Evolutionary conservation across 73 alveolate species (phyloP), one percentile per base, ranked within the genome.

Genomic region (Symbiodinium pilosum): DNA sequence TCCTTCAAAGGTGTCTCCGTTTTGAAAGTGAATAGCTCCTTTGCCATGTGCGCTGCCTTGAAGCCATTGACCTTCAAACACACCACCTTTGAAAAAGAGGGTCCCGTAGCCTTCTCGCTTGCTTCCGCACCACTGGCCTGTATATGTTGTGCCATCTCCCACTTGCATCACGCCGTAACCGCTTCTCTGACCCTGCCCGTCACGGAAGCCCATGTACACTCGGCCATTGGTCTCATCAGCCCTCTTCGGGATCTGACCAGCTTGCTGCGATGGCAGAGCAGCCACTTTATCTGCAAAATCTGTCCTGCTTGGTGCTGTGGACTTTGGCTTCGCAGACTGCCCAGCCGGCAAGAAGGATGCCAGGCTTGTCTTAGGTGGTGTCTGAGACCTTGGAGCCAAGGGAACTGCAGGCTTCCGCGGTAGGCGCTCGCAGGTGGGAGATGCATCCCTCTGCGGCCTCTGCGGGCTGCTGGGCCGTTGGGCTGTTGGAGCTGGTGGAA

Each of bases 51-150:
- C 98, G 40, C 47, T 92, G 98, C 98, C 98, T 34, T 42, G 59
- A 39, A 47, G 32, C 98, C 98, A 92, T 42, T 92, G 98, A n/a
- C 98, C 98, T 71, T 92, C 98, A 43, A 92, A 92, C 43, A 92
- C 91, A 16, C 98, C 98, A 34, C 85, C 64, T 14, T 92, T 87
- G 59, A 92, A 92, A 81, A 71, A 92, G 40, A 92, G 83, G 38
- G 98, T 92, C 5, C 98, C 98, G 38, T 92, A 87, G 6, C 98
- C 98, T 7, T 92, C 91, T 28, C 98, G 77, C n/a, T 73, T 92
- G 43, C 91, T 43, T 8, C 98, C 89, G 30, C 98, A 43, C 98
- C 98, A 92, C 34, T 92, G 98, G 41, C 98, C 98, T 1, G 98
- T 73, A 41, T 92, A 92, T 43, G 89, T 92, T 8, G 98, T 69